Percentiles rank a stretch among this genome's conserved stretches.
Conservation (phyloP, 208 protist species). For the Crithidia thermophila region DNA sequence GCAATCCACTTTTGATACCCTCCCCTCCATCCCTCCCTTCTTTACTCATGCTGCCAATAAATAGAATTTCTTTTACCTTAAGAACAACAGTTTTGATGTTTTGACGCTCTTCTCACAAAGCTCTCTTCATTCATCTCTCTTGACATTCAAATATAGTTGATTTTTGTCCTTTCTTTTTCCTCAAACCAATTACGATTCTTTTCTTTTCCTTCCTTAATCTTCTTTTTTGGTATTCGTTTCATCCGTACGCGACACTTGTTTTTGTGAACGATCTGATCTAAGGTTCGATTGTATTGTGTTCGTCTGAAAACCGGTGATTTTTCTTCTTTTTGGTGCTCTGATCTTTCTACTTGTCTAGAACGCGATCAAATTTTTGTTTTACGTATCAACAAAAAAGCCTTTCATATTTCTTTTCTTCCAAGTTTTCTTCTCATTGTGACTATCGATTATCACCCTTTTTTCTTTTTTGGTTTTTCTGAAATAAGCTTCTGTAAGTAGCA, state of each 20-base stretch:
- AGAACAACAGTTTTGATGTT: slow-evolving; percentile 16
- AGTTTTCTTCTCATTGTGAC: slow-evolving; percentile 18
- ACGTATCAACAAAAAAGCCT: slow-evolving; percentile 1
- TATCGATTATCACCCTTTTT: too few relatives aligned
- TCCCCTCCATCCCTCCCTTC: not conserved
- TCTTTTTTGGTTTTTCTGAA: not conserved
- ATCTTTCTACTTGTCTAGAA: too few relatives aligned
- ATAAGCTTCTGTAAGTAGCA: not conserved
- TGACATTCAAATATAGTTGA: not conserved
- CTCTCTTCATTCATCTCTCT: slow-evolving; percentile 10
- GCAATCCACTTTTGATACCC: not conserved
- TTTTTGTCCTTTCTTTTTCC: slow-evolving; percentile 2
- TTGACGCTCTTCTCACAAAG: not conserved
- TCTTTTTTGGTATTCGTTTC: slow-evolving; percentile 16
- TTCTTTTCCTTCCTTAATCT: slow-evolving; percentile 20
- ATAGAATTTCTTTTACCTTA: not conserved
- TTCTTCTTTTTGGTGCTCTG: not conserved
- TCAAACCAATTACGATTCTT: slow-evolving; percentile 2
- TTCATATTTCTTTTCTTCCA: slow-evolving; percentile 11
- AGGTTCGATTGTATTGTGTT: too few relatives aligned
- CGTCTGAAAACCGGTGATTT: too few relatives aligned
- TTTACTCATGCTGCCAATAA: not conserved
- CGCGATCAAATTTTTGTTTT: too few relatives aligned
- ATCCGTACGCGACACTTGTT: too few relatives aligned
- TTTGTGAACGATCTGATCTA: too few relatives aligned